phyloP scores from a whole-genome alignment of 768 basidiomycete species.

The Boletus rubescentipes region DNA sequence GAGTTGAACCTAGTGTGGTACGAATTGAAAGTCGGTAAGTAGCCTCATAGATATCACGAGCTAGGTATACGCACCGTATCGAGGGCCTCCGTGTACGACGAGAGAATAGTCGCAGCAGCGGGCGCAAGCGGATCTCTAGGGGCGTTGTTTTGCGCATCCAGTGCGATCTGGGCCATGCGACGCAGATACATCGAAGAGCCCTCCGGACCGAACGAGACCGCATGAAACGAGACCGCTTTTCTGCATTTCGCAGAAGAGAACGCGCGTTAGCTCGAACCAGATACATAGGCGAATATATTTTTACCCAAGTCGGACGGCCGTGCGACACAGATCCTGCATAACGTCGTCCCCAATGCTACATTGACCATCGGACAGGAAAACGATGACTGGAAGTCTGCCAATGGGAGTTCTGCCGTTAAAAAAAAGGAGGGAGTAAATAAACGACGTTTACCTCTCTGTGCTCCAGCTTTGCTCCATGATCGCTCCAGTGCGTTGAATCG shows the following conservation, averaged over 20 bases:
- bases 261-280: not conserved
- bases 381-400: conserved; percentile 29
- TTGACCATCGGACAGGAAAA: conserved; percentile 51
- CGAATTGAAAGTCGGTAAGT: no score
- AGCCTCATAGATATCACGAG: no score
- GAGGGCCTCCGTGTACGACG: conserved; percentile 50
- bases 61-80: conserved; percentile 44
- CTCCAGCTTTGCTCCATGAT: no score
- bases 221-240: conserved; percentile 55
- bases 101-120: conserved; percentile 33
- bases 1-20: no score
- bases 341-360: conserved; percentile 38
- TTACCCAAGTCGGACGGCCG: conserved; percentile 47
- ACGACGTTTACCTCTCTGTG: no score
- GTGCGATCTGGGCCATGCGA: conserved; percentile 53
- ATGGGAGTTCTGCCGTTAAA: not conserved
- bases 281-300: no score
- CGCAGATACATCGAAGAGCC: conserved; percentile 30
- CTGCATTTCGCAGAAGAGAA: conserved; percentile 29
- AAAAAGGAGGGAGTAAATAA: not conserved
- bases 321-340: no score
- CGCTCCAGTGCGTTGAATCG: no score
- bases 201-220: conserved; percentile 51
- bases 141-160: conserved; percentile 43
- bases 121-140: conserved; percentile 42